These are phyloP conservation scores for Avena eriantha DNA, from an alignment of 176 grass and related monocot species.

Conservation along the genomic window DNA sequence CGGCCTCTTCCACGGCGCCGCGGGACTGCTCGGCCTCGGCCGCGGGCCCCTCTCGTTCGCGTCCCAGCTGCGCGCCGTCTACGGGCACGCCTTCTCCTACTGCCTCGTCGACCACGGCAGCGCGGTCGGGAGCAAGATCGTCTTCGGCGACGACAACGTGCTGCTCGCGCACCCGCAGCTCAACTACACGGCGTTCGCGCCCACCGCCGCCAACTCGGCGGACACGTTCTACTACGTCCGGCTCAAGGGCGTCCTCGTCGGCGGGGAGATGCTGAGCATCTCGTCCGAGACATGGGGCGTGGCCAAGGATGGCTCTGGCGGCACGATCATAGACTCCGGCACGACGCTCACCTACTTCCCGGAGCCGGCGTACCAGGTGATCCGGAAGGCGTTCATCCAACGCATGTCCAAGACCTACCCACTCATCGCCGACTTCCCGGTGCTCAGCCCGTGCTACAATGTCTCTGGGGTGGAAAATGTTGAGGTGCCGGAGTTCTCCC, in stretches of 20 bases:
- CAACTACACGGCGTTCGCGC: conserved; percentile 83
- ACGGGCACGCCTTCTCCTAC: conserved; percentile 91
- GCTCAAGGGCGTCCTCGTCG: conserved; percentile 63
- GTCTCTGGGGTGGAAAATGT: conserved; percentile 63
- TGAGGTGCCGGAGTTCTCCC: conserved; percentile 74
- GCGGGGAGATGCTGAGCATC: conserved; percentile 57
- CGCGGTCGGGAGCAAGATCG: conserved; percentile 70
- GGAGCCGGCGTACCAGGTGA: conserved; percentile 67
- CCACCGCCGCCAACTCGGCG: not conserved
- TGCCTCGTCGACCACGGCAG: conserved; percentile 97
- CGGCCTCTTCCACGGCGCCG: conserved; percentile 92
- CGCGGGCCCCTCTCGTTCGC: conserved; percentile 86
- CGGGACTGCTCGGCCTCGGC: conserved; percentile 82
- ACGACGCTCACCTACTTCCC: conserved; percentile 97
- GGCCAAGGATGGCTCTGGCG: conserved; percentile 64
- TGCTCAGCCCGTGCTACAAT: conserved; percentile 91
- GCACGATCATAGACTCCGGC: conserved; percentile 92
- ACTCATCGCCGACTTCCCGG: conserved; percentile 57
- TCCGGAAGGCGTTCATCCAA: conserved; percentile 68
- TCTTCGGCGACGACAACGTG: conserved; percentile 71
- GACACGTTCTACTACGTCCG: conserved; percentile 97
- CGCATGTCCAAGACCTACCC: conserved; percentile 57
- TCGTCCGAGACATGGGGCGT: conserved; percentile 46
- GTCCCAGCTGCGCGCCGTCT: conserved; percentile 83
- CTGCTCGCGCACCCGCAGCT: conserved; percentile 55